A percentile compares a stretch with the other conserved stretches of the same genome.
These are phyloP conservation scores for Aspergillus sp. DNA, from an alignment of 2,329 filamentous ascomycete species.

Conservation along the genomic window DNA sequence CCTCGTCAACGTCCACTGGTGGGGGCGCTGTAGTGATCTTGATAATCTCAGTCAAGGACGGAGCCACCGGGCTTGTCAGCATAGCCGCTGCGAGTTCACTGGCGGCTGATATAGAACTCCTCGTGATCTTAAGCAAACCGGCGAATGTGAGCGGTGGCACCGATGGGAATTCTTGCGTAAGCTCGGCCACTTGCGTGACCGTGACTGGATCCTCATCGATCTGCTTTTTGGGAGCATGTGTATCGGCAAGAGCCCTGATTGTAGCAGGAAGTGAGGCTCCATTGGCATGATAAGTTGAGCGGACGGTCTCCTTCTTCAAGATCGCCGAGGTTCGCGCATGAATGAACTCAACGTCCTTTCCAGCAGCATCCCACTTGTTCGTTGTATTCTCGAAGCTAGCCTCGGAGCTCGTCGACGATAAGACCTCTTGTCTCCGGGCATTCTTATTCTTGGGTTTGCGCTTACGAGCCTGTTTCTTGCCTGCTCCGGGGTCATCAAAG, in stretches of 20 bases:
- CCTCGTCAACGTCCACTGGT: conserved; percentile 28
- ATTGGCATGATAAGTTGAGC: conserved; percentile 61
- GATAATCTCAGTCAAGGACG: conserved; percentile 42
- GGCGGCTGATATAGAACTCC: conserved; percentile 59
- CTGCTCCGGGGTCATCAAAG: conserved; percentile 62
- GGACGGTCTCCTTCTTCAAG: conserved; percentile 50
- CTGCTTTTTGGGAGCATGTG: conserved; percentile 45
- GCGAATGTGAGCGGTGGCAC: conserved; percentile 53
- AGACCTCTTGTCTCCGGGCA: conserved; percentile 28
- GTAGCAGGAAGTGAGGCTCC: conserved; percentile 59
- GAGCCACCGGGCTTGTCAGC: conserved; percentile 38
- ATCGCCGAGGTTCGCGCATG: conserved; percentile 53
- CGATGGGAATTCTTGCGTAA: conserved; percentile 57
- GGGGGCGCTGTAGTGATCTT: conserved; percentile 42
- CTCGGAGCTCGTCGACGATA: conserved; percentile 17
- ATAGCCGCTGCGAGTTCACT: conserved; percentile 62
- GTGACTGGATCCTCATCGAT: conserved; percentile 47
- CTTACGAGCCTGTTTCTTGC: conserved; percentile 47
- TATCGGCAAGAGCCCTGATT: conserved; percentile 56
- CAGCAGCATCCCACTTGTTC: conserved; percentile 63
- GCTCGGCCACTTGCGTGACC: conserved; percentile 54
- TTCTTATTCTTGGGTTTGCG: conserved; percentile 42
- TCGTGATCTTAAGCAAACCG: conserved; percentile 58
- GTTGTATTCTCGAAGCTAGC: conserved; percentile 16
- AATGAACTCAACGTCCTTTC: conserved; percentile 63